Conservation (phyloP, 441 rosid species). For the Brassica balearica region DNA sequence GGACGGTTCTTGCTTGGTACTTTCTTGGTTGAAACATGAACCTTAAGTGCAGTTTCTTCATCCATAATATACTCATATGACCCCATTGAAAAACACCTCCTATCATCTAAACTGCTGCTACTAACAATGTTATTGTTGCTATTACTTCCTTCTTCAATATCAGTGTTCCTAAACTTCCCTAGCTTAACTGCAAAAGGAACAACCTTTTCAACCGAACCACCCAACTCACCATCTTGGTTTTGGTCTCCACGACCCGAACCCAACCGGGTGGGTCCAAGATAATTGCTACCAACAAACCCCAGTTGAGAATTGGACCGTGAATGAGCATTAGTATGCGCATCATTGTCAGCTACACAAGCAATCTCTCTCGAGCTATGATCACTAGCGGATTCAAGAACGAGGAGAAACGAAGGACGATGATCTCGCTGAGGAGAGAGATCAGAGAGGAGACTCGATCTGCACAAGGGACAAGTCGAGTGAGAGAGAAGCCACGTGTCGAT, state of each 20-base stretch:
- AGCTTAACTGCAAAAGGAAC: constrained; percentile 74
- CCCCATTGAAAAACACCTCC: constrained; percentile 94
- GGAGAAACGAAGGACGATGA: constrained; percentile 65
- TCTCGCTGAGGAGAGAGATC: constrained; percentile 62
- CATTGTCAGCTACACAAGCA: constrained; percentile 42
- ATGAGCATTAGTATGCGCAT: constrained; percentile 36
- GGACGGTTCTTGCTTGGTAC: constrained; percentile 55
- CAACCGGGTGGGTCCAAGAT: constrained; percentile 54
- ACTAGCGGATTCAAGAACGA: constrained; percentile 87
- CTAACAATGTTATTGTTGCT: constrained; percentile 41
- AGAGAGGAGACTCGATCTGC: constrained; percentile 72
- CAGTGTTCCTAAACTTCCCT: constrained; percentile 79
- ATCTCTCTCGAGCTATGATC: constrained; percentile 81
- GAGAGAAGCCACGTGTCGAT: constrained; percentile 98
- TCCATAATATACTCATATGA: constrained; percentile 92
- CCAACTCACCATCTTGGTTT: constrained; percentile 46
- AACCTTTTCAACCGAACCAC: constrained; percentile 58
- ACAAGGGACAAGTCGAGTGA: constrained; percentile 97
- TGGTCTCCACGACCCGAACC: constrained; percentile 48
- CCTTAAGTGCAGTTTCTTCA: constrained; percentile 62
- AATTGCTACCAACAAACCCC: constrained; percentile 46
- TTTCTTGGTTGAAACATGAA: constrained; percentile 73
- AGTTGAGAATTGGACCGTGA: constrained; percentile 49
- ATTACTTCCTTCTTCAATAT: constrained; percentile 55
- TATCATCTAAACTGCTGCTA: constrained; percentile 52